Evolutionary conservation across 1,139 yeast genomes (phyloP), one percentile per base, ranked within the genome.

Genomic region (Hyphopichia khmerensis): DNA sequence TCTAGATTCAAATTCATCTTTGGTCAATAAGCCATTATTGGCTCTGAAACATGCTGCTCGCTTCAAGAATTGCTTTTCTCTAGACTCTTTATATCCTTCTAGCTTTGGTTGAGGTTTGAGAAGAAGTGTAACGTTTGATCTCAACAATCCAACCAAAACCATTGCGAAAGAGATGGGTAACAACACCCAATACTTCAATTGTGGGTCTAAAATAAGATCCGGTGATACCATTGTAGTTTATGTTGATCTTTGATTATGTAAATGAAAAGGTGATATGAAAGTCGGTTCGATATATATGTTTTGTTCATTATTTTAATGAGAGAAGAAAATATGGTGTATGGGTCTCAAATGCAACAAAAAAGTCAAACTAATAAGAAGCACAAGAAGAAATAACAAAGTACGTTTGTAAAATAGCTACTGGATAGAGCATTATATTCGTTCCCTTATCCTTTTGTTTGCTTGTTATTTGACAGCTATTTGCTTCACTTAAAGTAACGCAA

Each of bases 131-230:
- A 84, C 75, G 53, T 84, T 82, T 46, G 88, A 84, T 45, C 96
- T 73, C 38, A 89, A 65, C 29, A 93, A 65, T 5, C 97, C 97
- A n/a, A 89, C 91, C 43, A 91, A 65, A 15, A 93, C 85, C 96
- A 93, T 90, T 29, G 90, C 96, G 33, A 87, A 60, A 8, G 96
- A 81, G 39, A 93, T 91, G 30, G 99, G 99, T 37, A 90, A 65
- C 21, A 93, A 72, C 33, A 90, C 98, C 98, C 98, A 93, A 52
- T 83, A 79, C 62, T 87, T 84, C 49, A 93, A 72, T 46, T 80
- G 79, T 5, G 96, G 95, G 59, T 91, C 98, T 40, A 91, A 70
- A 14, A 84, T 49, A 33, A 71, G 60, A 40, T 71, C 75, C 18
- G 65, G 63, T 3, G 59, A 54, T 4, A 23, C 31, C 40, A 38